Base-by-base conservation (phyloP, 1,139 yeast species). In the Suhomyces wounanorum region DNA sequence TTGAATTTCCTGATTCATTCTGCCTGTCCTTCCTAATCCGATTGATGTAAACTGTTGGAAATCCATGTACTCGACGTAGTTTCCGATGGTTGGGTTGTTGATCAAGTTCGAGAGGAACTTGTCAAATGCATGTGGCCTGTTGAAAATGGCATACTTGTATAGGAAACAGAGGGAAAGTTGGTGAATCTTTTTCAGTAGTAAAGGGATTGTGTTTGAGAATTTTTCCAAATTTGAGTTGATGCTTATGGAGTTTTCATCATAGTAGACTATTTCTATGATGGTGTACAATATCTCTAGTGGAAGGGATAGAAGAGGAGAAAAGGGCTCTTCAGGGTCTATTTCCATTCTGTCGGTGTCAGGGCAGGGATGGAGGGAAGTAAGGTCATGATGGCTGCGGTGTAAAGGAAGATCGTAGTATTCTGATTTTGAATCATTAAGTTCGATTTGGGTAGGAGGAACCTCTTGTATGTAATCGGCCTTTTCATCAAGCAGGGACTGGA, bases 1-100 rank as follows among this genome's bases (percentile, higher is more conserved):
- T 67, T 90, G 96, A 58, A 91, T 91, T 67, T 89, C 96, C 66
- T 83, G 85, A 69, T 89, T 91, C 96, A 90, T 90, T 58, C 87
- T 81, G 8, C 89, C 89, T 0, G 97, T 88, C 55, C 97, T 76
- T 3, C 97, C 97, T 47, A 91, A 75, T 0, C 97, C 97, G 47
- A 92, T 86, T 1, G 95, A 87, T 0, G 97, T 90, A 65, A 91
- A 87, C 55, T 89, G 94, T 62, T 88, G 89, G 63, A 91, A 91
- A 69, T 91, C 97, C 61, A 91, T 79, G 52, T 86, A 85, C 59
- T 85, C 84, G 25, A 89, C 94, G 59, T 82, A 82, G 52, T 79
- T 77, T 8, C 96, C 91, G 41, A 81, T 75, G 54, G 70, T 77
- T 40, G 72, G 79, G 54, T 76, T 75, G 14, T 70, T 68, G 50